Base-by-base conservation (phyloP, 306 rosid genomes). In the Prinsepia uniflora region DNA sequence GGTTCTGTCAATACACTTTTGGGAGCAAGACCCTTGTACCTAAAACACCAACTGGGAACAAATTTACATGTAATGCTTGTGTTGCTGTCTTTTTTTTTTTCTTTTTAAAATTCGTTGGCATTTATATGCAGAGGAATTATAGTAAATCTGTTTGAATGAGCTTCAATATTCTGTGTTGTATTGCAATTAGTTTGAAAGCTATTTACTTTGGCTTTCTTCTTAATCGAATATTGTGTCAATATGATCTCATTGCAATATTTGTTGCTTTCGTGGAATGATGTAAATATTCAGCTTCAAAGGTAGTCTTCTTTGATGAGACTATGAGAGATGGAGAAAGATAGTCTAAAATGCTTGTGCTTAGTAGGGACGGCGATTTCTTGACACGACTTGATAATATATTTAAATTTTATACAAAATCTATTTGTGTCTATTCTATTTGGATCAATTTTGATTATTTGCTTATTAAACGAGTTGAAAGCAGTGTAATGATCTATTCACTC, bases 1-100 rank as follows among this genome's bases (percentile, higher is more conserved):
- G 6, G 4, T 54, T 63, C 58, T 59, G 72, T 65, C 60, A 60
- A 30, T 34, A 8, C 34, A 43, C 64, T 34, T 68, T 10, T 10
- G 59, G 65, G 55, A 63, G 17, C 47, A 67, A 30, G 73, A 60
- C n/a, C 48, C 10, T 40, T 18, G 64, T 62, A 44, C 41, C 70
- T 54, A 63, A 63, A 42, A 30, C 12, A 43, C 55, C 54, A 70
- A 41, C 43, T 5, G 17, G 53, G 36, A 57, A 57, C 11, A 70
- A 18, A 74, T 8, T 30, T 11, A 30, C 47, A 67, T 39, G 43
- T 50, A 50, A 66, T 69, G 49, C 73, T 34, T 20, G 18, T 8
- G 24, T 17, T 12, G 14, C 69, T 73, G 19, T 75, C 63, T 15
- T 12, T 55, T 34, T 43, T 22, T 11, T 24, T 24, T 24, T 68